Evolutionary conservation across 805 yeast species (phyloP), one percentile per base, ranked within the genome.

Genomic region (Saturnispora serradocipensis): DNA sequence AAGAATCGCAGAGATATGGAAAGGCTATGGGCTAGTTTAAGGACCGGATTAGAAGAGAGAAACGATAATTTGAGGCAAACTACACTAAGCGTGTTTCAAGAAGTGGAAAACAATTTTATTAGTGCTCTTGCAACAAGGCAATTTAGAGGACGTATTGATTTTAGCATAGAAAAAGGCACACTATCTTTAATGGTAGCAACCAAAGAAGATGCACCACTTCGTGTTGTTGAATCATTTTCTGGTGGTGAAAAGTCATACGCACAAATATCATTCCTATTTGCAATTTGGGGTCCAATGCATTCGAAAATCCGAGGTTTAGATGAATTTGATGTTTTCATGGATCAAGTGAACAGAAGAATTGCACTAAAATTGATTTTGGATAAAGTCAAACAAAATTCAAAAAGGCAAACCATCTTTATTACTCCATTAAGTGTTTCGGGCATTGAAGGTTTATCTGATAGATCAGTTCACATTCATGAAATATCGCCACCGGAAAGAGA

Each of bases 301-400:
- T 84, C 95, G 0, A 79, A 86, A 52, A 77, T 93, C 18, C 78
- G 95, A 54, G 97, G 97, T 0, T 70, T 93, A 54, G 99, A 93
- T 67, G 99, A 93, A 67, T 93, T 86, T 65, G 99, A 93, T 68
- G 99, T 93, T 20, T 93, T 83, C 61, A 93, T 93, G 99, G 99
- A 93, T 66, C 88, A 88, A 46, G 87, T 88, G 16, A 89, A 90
- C 63, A 76, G 99, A 57, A 76, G 83, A 44, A 78, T 86, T 49
- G 88, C 96, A 54, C 80, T 93, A 63, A 74, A 78, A 46, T 68
- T 90, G 55, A 81, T 93, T 63, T 71, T 89, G 46, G 76, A 77
- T 25, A 86, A 88, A 57, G 76, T 90, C 30, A 68, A 81, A 7
- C 74, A 75, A 46, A 77, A 80, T 52, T 76, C 83, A 0, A 76